phyloP scores from a whole-genome alignment of 345 rosid species.

The Nephelium lappaceum region DNA sequence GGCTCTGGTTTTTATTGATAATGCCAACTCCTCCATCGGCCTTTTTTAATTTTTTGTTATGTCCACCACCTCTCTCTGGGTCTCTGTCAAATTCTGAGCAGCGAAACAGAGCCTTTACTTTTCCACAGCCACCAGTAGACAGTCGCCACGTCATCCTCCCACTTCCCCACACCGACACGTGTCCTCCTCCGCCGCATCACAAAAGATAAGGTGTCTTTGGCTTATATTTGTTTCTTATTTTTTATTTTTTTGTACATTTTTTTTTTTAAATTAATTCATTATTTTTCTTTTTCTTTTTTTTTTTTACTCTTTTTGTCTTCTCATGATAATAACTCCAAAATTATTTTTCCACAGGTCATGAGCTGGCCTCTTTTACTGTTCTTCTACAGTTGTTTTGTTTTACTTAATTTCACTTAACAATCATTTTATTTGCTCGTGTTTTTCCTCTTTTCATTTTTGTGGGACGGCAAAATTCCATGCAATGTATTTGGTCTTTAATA shows the following conservation, averaged over 20 bases:
- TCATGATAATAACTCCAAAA: background rate
- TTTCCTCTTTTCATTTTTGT: background rate
- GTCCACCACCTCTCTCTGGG: background rate
- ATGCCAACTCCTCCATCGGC: constrained; percentile 12
- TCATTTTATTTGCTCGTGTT: too few species aligned
- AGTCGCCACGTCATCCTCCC: constrained; percentile 17
- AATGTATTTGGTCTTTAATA: background rate
- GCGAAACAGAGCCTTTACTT: background rate
- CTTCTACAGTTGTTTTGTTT: background rate
- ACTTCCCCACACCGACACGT: constrained; percentile 35
- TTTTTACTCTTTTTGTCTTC: background rate
- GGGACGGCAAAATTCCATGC: too few species aligned
- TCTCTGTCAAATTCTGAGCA: constrained; percentile 4
- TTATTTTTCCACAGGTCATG: background rate
- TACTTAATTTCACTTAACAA: constrained; percentile 1
- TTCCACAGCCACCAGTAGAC: background rate
- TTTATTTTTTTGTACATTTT: background rate
- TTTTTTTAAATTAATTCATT: background rate
- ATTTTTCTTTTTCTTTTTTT: background rate
- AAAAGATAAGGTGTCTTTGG: constrained; percentile 47
- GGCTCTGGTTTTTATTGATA: background rate
- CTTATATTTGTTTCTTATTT: constrained; percentile 22
- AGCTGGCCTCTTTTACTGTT: too few species aligned
- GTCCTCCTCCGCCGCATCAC: constrained; percentile 16
- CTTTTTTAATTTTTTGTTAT: background rate